Evolutionary conservation across 2,329 filamentous ascomycete species (phyloP).

Genomic region (Coniochaeta sp.): DNA sequence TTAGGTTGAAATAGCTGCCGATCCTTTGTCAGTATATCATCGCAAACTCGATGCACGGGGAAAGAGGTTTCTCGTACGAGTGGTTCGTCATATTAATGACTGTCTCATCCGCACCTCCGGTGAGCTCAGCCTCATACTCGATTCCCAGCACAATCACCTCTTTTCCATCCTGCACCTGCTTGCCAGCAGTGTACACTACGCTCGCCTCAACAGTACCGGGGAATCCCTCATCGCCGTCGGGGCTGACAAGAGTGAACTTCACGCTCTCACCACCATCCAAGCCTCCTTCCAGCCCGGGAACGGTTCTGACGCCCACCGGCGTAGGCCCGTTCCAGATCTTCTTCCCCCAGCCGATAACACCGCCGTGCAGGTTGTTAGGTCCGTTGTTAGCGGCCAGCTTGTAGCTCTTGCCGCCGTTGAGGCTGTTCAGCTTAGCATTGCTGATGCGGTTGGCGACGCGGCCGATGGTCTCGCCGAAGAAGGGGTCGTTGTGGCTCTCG

Average conservation of each 20-base stretch:
- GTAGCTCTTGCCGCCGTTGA: constrained; percentile 65
- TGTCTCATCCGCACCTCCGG: constrained; percentile 78
- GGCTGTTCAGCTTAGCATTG: constrained; percentile 57
- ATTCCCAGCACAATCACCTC: constrained; percentile 68
- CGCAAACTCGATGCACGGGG: neutral
- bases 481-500: constrained; percentile 64
- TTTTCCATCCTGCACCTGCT: constrained; percentile 47
- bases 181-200: constrained; percentile 72
- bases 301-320: constrained; percentile 40
- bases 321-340: constrained; percentile 66
- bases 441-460: constrained; percentile 75
- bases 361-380: constrained; percentile 68
- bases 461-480: constrained; percentile 92
- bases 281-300: constrained; percentile 40
- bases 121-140: constrained; percentile 82
- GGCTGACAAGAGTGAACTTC: constrained; percentile 58
- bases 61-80: constrained; percentile 47
- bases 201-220: constrained; percentile 75
- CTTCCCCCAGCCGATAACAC: constrained; percentile 72
- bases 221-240: constrained; percentile 82
- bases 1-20: constrained; percentile 57
- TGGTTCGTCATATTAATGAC: constrained; percentile 93
- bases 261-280: constrained; percentile 58
- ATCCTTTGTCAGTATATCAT: neutral
- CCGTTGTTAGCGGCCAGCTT: constrained; percentile 68